phyloP scores from a whole-genome alignment of 768 basidiomycete species.

The Xerocomellus chrysenteron region DNA sequence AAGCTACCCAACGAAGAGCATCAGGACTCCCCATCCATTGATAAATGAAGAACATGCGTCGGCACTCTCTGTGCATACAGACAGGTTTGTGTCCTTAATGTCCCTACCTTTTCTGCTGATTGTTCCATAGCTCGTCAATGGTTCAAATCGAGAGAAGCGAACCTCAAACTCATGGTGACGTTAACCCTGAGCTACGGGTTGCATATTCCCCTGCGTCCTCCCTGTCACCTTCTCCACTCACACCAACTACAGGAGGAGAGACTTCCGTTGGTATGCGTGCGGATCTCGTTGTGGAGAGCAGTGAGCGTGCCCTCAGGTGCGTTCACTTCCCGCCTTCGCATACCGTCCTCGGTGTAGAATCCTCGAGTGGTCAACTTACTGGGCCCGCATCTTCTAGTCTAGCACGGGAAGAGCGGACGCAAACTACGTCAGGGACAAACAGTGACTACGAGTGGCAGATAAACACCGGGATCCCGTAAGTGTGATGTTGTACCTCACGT shows the following conservation, averaged over 20 bases:
- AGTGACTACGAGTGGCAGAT: not conserved
- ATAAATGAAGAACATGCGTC: not conserved
- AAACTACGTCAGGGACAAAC: not conserved
- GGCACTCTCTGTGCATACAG: not conserved
- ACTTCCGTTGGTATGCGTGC: not conserved
- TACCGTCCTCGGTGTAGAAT: not conserved
- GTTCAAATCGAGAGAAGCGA: not conserved
- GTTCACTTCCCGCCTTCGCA: not conserved
- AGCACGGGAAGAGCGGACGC: not conserved
- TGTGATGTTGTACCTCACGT: not conserved
- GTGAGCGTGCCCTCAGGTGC: not conserved
- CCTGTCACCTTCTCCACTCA: not conserved
- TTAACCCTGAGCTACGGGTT: not conserved
- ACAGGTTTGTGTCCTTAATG: not conserved
- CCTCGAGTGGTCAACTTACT: not conserved
- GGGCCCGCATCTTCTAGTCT: not conserved
- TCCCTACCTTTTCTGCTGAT: not conserved
- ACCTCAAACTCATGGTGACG: no score
- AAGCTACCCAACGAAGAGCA: not conserved
- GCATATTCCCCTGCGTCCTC: not conserved
- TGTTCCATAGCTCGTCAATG: not conserved
- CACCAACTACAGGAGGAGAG: not conserved
- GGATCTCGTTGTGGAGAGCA: not conserved
- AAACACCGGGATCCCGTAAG: conserved; percentile 4
- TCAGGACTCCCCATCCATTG: not conserved